Evolutionary conservation across 2,329 filamentous ascomycete species (phyloP), one percentile per base, ranked within the genome.

Genomic region (Colletotrichum liriopes): DNA sequence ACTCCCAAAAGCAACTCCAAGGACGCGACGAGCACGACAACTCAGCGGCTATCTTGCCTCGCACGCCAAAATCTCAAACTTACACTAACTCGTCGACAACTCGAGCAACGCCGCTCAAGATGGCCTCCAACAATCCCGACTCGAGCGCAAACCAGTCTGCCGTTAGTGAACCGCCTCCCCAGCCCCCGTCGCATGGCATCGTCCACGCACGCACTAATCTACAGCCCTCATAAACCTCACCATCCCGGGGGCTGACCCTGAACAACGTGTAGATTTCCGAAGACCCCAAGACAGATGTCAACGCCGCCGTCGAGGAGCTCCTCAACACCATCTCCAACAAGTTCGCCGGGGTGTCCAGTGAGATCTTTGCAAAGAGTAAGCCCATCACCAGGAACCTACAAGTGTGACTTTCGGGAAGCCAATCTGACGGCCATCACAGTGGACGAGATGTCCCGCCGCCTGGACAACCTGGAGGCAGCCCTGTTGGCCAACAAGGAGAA

Each of bases 361-460:
- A 98, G 83, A 92, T 98, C 71, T 94, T 97, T 77, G 90, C 93
- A 47, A 98, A 97, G 84, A 94, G 95, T 97, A 82, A 80, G 92
- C 52, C 3, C 23, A 12, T 12, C 20, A 4, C 52, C 41, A 12
- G 37, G 35, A 54, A 29, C 32, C 7, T 14, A 23, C 43, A 1
- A 51, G 16, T 39, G 16, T 5, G 9, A 11, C 39, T 32, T 8
- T 35, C 16, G 20, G 4, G 20, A 43, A 5, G 5, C 6, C 29
- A 29, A n/a, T 12, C 45, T 65, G 37, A 74, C 23, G 26, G 12
- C 12, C 11, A 37, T n/a, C 64, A 54, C 73, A 98, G 95, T 98
- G 93, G 95, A 98, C 79, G 95, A 98, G 74, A 98, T 98, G 95
- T 93, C 94, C 18, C 88, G 93, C 73, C 90, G 95, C 35, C 84